Conservation (phyloP, 345 rosid species). For the Rhizophora apiculata region DNA sequence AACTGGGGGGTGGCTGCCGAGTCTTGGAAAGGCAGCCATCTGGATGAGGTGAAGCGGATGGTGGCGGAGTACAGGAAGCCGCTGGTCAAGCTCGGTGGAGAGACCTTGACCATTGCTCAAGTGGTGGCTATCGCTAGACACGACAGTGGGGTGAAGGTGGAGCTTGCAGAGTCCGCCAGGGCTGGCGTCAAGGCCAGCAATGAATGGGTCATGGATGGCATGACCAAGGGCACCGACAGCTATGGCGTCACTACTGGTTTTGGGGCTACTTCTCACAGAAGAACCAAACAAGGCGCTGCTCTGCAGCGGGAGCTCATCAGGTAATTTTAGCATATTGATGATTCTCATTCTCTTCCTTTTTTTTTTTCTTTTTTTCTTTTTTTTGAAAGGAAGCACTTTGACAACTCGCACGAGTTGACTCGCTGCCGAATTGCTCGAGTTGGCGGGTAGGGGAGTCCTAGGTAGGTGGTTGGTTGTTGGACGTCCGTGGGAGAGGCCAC, state of each 20-base stretch:
- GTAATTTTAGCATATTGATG: constrained; percentile 19
- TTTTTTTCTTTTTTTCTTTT: too few relatives aligned
- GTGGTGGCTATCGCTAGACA: constrained; percentile 48
- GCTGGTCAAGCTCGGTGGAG: constrained; percentile 53
- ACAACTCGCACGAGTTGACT: too few relatives aligned
- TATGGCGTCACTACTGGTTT: constrained; percentile 79
- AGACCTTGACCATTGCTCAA: constrained; percentile 63
- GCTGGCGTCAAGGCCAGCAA: constrained; percentile 68
- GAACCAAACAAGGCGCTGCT: constrained; percentile 70
- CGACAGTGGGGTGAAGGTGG: constrained; percentile 39
- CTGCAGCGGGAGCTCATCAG: constrained; percentile 73
- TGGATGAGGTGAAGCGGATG: constrained; percentile 70
- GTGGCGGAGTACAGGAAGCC: constrained; percentile 56
- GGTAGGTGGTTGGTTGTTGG: too few relatives aligned
- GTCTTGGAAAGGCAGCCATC: constrained; percentile 63
- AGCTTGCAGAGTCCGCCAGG: constrained; percentile 51
- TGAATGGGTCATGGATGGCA: constrained; percentile 83
- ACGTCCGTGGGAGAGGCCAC: too few relatives aligned
- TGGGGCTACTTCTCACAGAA: constrained; percentile 70
- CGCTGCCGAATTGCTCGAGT: too few relatives aligned
- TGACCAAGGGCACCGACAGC: constrained; percentile 67
- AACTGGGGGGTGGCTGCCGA: constrained; percentile 62
- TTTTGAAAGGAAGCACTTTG: too few relatives aligned
- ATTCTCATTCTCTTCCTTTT: too few relatives aligned
- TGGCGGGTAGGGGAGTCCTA: too few relatives aligned